Conservation (phyloP, 75 land plant species). For the Selaginella moellendorffii region DNA sequence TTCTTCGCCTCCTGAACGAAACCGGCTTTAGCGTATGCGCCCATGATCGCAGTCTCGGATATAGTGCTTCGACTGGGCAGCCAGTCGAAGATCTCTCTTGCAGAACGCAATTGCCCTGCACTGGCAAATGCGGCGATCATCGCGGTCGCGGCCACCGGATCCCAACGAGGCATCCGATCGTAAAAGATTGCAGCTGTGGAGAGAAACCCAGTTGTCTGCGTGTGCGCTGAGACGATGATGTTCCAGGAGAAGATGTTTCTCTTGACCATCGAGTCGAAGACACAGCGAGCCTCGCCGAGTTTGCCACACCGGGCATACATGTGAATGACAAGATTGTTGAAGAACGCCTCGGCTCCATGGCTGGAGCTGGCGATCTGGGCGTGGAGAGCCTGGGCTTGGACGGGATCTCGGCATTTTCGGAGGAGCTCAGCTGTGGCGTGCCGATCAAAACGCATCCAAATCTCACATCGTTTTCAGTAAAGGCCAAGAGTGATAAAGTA, state of each 20-base stretch:
- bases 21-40: not conserved
- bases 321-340: not conserved
- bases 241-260: not conserved
- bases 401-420: not conserved
- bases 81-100: too few relatives aligned
- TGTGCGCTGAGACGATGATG: not conserved
- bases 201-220: not conserved
- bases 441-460: too few relatives aligned
- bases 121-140: too few relatives aligned
- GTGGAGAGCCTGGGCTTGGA: not conserved
- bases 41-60: too few relatives aligned
- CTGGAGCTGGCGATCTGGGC: not conserved
- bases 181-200: not conserved
- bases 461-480: too few relatives aligned
- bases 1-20: not conserved
- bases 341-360: not conserved
- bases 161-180: not conserved
- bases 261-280: not conserved
- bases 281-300: not conserved
- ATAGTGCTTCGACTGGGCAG: too few relatives aligned
- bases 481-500: too few relatives aligned
- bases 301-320: not conserved
- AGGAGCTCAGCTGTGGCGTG: not conserved
- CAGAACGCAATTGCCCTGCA: too few relatives aligned
- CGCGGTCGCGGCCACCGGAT: not conserved